Evolutionary conservation across 306 rosid genomes (phyloP), one percentile per base, ranked within the genome.

Genomic region (Prunus dulcis): DNA sequence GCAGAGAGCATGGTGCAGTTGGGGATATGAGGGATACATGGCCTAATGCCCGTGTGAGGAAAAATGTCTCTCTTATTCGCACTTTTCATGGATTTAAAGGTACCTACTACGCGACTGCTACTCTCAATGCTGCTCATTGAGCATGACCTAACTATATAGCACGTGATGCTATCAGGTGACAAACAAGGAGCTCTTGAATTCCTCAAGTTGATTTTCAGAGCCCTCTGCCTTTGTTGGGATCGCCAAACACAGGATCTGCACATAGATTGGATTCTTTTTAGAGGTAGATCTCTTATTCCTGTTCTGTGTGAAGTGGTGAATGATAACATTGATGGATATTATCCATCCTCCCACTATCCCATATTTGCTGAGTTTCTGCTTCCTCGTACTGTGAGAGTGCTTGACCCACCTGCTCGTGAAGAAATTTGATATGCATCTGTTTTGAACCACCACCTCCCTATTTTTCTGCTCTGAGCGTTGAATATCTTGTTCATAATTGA

Each of bases 191-290:
- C 97, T 47, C 89, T 89, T 14, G 99, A 96, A 83, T 96, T 82
- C 80, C 78, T 92, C 56, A 96, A 96, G 86, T 79, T 96, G 86
- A 90, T 96, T 57, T 88, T 91, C 55, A 81, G 98, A 89, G 99
- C 99, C 15, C 96, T 96, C 5, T 96, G 97, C 82, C 97, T 92
- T 76, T 96, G 99, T 87, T 96, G 99, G 99, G 99, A 96, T 88
- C 90, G 99, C 38, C 99, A 96, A 80, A 96, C 99, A 1, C 99
- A 96, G 80, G 99, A 96, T 87, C 93, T 96, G 58, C 99, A 92
- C 76, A 28, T 89, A 53, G 99, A 96, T 85, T 96, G 99, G 99
- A 89, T 96, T 83, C 96, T 96, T 75, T 96, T 91, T 92, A 88
- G 98, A 85, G 99, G 99, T 68, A 86, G 99, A 79, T 89, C 99